Evolutionary conservation across 1,284 basidiomycete genomes (phyloP).

Genomic region (Melampsora allii-populina): DNA sequence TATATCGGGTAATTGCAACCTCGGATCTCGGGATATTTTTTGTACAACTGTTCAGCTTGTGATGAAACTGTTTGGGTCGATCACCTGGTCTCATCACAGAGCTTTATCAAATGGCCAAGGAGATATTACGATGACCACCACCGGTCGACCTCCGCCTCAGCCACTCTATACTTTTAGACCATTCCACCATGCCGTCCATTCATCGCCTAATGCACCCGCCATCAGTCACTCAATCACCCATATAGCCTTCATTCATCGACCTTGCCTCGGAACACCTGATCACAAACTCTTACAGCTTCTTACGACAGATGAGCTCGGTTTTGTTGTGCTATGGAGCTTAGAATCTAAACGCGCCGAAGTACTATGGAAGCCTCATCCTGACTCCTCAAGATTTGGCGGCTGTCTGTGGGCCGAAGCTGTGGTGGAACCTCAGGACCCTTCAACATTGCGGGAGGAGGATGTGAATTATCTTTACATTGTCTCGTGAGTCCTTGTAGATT

Average conservation of each 20-base stretch:
- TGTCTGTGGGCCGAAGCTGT: conserved; percentile 29
- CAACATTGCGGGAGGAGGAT: neutral
- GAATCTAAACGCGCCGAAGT: conserved; percentile 24
- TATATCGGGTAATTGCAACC: too few relatives aligned
- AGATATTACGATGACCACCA: neutral
- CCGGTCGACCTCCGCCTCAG: conserved; percentile 4
- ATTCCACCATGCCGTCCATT: neutral
- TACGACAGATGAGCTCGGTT: conserved; percentile 31
- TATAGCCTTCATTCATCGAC: conserved; percentile 13
- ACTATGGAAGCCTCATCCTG: conserved; percentile 30
- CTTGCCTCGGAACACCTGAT: neutral
- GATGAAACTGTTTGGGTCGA: neutral
- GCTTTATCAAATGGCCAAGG: neutral
- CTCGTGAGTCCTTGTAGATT: conserved; percentile 15
- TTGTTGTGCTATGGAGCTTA: conserved; percentile 13
- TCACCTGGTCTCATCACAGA: neutral
- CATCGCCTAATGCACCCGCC: neutral
- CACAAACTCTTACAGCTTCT: conserved; percentile 4
- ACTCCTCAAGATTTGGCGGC: conserved; percentile 8
- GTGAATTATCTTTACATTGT: conserved; percentile 9
- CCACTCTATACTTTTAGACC: conserved; percentile 10
- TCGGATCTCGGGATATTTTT: too few relatives aligned
- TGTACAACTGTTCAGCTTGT: neutral
- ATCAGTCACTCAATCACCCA: neutral
- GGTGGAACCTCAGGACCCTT: neutral